A percentile compares a stretch with the other conserved stretches of the same genome.
phyloP scores from a whole-genome alignment of 2,329 filamentous ascomycete genomes.

The Emmonsia crescens region DNA sequence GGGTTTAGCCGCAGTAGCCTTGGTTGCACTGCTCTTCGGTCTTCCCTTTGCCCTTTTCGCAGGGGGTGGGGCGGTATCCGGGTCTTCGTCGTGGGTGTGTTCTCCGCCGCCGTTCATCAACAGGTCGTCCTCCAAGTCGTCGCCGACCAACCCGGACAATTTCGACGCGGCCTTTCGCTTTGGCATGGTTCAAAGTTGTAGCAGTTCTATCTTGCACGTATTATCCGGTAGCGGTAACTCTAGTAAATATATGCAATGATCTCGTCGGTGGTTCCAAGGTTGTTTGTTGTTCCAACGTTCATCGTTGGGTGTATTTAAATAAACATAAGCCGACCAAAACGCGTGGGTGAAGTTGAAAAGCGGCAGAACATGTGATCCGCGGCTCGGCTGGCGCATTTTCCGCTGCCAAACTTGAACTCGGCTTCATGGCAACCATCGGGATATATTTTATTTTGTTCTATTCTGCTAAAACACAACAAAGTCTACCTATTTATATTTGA shows the following conservation, averaged over 20 bases:
- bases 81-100: constrained; percentile 18
- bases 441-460: background rate
- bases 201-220: background rate
- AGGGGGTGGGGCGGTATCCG: constrained; percentile 25
- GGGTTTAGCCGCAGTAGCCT: constrained; percentile 28
- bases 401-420: background rate
- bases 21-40: constrained; percentile 34
- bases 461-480: background rate
- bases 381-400: background rate
- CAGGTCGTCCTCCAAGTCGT: constrained; percentile 35
- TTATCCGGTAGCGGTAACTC: background rate
- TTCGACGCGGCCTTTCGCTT: constrained; percentile 33
- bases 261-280: background rate
- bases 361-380: constrained; percentile 1
- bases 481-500: background rate
- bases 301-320: background rate
- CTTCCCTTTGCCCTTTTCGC: constrained; percentile 29
- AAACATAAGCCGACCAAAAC: background rate
- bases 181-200: constrained; percentile 20
- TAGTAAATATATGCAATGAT: no score
- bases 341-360: background rate
- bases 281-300: no score
- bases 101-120: constrained; percentile 18
- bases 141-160: constrained; percentile 38
- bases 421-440: background rate